phyloP scores from a whole-genome alignment of 2,329 filamentous ascomycete species.

The Hymenoscyphus salicellus region DNA sequence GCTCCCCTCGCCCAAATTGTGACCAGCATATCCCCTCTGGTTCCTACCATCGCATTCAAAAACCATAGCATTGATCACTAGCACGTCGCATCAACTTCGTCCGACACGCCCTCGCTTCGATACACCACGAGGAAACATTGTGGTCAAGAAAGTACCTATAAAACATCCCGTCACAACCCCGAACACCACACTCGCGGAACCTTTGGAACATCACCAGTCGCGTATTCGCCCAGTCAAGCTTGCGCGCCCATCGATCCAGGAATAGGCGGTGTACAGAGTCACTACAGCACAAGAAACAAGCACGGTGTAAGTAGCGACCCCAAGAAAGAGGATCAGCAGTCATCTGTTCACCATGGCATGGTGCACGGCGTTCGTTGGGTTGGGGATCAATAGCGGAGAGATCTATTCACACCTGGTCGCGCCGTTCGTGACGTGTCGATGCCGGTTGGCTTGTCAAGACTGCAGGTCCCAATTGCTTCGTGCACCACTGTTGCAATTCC shows the following conservation, averaged over 20 bases:
- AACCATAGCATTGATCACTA: slow-evolving; percentile 7
- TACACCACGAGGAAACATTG: neutral
- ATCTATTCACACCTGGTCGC: neutral
- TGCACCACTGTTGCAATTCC: slow-evolving; percentile 13
- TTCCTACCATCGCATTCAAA: slow-evolving; percentile 1
- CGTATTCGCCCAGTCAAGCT: slow-evolving; percentile 12
- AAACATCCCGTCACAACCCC: neutral
- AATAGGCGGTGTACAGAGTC: slow-evolving; percentile 17
- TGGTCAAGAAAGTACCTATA: slow-evolving; percentile 1
- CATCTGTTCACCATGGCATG: slow-evolving; percentile 13
- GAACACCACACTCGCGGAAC: slow-evolving; percentile 1
- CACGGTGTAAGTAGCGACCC: slow-evolving; percentile 18
- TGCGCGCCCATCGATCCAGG: slow-evolving; percentile 9
- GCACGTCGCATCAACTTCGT: neutral
- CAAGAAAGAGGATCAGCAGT: slow-evolving; percentile 6
- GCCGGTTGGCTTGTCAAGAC: slow-evolving; percentile 17
- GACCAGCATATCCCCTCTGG: neutral
- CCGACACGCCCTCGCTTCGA: neutral
- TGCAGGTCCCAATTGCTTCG: slow-evolving; percentile 16
- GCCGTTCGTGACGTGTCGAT: slow-evolving; percentile 29
- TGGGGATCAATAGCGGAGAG: slow-evolving; percentile 13
- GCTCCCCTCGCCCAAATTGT: slow-evolving; percentile 1
- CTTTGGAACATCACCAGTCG: slow-evolving; percentile 13
- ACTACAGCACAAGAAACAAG: slow-evolving; percentile 11
- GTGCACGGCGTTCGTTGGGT: neutral